phyloP scores from a whole-genome alignment of 331 rosid genomes.

The Arachis monticola region DNA sequence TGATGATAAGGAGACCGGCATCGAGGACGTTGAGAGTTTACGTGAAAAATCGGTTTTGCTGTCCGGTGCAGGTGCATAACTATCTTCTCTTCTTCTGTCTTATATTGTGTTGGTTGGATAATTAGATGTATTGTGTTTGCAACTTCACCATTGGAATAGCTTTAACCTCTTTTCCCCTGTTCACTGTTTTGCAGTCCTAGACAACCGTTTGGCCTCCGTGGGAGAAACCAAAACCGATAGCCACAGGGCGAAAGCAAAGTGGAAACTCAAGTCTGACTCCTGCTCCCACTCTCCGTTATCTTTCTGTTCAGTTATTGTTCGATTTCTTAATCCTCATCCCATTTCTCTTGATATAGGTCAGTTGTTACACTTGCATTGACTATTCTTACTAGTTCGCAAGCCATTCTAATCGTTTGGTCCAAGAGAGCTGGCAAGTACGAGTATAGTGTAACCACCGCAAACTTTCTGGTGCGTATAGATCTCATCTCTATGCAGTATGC shows the following conservation, averaged over 20 bases:
- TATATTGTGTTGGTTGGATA: not conserved
- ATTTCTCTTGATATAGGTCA: conserved; percentile 53
- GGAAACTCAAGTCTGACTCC: conserved; percentile 56
- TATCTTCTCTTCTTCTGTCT: not conserved
- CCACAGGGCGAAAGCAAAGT: conserved; percentile 43
- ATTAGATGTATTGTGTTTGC: conserved; percentile 6
- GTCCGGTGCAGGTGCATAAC: conserved; percentile 35
- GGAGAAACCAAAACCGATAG: conserved; percentile 47
- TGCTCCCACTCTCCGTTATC: not conserved
- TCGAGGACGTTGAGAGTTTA: conserved; percentile 20
- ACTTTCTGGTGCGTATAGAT: conserved; percentile 68
- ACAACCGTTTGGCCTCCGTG: conserved; percentile 18
- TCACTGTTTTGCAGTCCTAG: conserved; percentile 37
- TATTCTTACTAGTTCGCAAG: conserved; percentile 91
- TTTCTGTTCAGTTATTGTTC: conserved; percentile 3
- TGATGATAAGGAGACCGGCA: conserved; percentile 37
- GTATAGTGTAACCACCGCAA: conserved; percentile 95
- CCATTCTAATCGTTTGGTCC: conserved; percentile 95
- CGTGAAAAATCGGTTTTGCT: conserved; percentile 42
- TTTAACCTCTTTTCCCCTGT: conserved; percentile 7
- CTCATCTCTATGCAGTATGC: not conserved
- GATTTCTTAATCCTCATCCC: conserved; percentile 8
- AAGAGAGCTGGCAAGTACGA: conserved; percentile 94
- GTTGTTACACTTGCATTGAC: conserved; percentile 79
- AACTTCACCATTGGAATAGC: not conserved